A percentile compares a stretch with the other conserved stretches of the same genome.
Conservation (phyloP, 2,329 filamentous ascomycete species). For the Aureobasidium sp. region DNA sequence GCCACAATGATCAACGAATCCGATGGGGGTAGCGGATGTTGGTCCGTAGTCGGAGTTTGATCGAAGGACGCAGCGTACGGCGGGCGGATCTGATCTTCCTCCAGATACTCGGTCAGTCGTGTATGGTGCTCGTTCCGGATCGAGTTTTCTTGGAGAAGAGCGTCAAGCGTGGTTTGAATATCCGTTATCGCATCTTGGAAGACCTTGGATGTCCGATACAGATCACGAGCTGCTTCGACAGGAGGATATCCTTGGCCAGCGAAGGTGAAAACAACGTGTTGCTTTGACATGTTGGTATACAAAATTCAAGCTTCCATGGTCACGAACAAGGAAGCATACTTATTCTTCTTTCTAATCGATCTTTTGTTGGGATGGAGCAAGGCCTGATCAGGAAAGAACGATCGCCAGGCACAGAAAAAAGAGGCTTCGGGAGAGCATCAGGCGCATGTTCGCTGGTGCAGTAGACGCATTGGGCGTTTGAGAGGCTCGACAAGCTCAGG, state of each 20-base stretch:
- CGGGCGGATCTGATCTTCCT: background rate
- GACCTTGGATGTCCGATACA: background rate
- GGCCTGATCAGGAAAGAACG: background rate
- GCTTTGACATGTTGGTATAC: background rate
- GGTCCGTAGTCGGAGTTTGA: background rate
- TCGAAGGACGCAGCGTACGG: background rate
- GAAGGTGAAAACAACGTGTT: constrained; percentile 3
- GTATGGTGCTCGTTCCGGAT: background rate
- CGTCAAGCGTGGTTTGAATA: background rate
- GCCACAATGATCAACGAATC: background rate
- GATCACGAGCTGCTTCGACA: background rate
- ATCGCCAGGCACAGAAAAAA: background rate
- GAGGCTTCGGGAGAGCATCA: background rate
- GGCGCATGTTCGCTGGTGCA: background rate
- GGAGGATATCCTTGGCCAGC: background rate
- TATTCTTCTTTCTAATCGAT: background rate
- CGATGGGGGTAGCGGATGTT: background rate
- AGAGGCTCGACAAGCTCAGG: background rate
- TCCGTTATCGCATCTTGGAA: background rate
- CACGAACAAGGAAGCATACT: background rate
- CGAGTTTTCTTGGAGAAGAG: background rate
- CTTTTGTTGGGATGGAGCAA: background rate
- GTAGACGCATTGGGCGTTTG: background rate
- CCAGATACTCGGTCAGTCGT: background rate
- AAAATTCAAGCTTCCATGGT: background rate